Base-by-base conservation (phyloP, 1,139 yeast species). In the Nadsonia commutata region DNA sequence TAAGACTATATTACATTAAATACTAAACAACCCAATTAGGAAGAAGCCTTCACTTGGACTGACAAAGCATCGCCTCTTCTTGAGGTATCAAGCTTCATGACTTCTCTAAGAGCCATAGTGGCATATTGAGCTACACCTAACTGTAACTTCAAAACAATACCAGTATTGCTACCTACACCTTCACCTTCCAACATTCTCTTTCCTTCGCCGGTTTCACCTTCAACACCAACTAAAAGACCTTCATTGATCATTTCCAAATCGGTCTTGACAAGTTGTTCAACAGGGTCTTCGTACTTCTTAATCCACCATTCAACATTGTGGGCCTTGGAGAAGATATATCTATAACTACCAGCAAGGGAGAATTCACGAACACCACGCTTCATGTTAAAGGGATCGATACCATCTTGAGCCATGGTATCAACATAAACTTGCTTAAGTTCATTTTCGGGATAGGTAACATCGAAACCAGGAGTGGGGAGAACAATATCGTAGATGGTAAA, bases 91-190 rank as follows among this genome's bases (percentile, higher is more conserved):
- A 77, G 68, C 59, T 80, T 81, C 94, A 84, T 81, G 45, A 81
- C 75, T 58, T 90, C 98, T 55, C 98, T 72, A 45, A 93, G 66
- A 0, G 96, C 95, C 98, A 93, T 93, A 0, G 99, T 93, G 2
- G 99, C 99, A 61, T 93, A 93, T 4, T 94, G 80, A 40, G 96
- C 81, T 6, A 83, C 78, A 2, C 86, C 93, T 46, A 93, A 68
- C 57, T 79, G 82, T 71, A 93, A 70, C 52, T 72, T 78, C 48
- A 93, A 62, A 9, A 88, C 70, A 9, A 88, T 78, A 0, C 95
- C 96, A 1, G 70, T 66, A 48, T 74, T 78, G 3, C 63, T 62
- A 21, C 78, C 81, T 11, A 56, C 62, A 5, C 56, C 60, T 9
- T 57, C 54, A 11, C 70, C 72, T 9, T 23, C 41, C 17, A 38